These are phyloP conservation scores for Schoenoplectus tabernaemontani DNA, from an alignment of 202 grass and related monocot species.

Conservation along the genomic window DNA sequence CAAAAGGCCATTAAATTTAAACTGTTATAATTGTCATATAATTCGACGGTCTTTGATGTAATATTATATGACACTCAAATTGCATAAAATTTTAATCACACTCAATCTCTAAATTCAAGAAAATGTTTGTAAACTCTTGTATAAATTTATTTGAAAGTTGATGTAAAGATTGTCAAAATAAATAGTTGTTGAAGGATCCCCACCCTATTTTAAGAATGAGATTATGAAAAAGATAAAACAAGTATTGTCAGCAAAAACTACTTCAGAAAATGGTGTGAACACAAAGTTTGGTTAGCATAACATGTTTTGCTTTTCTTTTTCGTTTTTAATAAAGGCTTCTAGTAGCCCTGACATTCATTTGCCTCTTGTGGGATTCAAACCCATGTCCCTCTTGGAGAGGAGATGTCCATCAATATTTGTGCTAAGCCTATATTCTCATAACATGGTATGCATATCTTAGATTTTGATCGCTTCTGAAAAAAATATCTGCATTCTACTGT, in stretches of 20 bases:
- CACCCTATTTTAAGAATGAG: not conserved
- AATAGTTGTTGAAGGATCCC: no score
- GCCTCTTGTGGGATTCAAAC: not conserved
- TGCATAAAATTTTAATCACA: no score
- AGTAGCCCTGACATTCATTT: not conserved
- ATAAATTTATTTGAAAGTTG: no score
- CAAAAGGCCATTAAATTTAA: no score
- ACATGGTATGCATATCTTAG: slow-evolving; percentile 2
- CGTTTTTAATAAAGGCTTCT: not conserved
- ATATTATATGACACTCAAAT: no score
- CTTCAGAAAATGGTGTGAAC: not conserved
- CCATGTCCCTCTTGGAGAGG: not conserved
- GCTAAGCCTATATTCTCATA: slow-evolving; percentile 1
- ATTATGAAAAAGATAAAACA: not conserved
- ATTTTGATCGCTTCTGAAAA: slow-evolving; percentile 11
- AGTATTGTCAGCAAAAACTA: not conserved
- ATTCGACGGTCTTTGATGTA: no score
- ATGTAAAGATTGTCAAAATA: no score
- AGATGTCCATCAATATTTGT: not conserved
- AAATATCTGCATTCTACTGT: not conserved
- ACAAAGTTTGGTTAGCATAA: slow-evolving; percentile 1
- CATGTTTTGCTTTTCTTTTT: not conserved
- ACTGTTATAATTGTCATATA: no score
- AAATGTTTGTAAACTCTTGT: no score
- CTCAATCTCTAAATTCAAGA: no score